A percentile compares a stretch with the other conserved stretches of the same genome.
Conservation (phyloP, 139 green algal species). For the Volvox reticuliferus region DNA sequence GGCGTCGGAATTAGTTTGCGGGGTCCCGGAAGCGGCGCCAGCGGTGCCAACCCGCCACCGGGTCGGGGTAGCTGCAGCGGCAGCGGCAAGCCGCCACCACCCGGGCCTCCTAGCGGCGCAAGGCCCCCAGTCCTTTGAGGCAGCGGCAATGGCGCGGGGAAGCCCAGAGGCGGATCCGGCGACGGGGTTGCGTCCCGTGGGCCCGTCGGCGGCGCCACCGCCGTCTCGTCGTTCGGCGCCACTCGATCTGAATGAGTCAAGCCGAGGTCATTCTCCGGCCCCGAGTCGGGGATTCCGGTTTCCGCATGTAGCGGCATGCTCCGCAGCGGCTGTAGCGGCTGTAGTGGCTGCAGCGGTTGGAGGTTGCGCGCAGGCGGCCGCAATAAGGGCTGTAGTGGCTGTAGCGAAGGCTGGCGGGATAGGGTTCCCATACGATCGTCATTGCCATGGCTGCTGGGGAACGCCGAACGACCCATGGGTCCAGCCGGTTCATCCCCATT, state of each 20-base stretch:
- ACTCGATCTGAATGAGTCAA: too few relatives aligned
- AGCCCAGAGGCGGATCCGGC: neutral
- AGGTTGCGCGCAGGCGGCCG: neutral
- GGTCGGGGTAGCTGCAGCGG: neutral
- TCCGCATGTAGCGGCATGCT: neutral
- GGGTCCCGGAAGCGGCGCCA: neutral
- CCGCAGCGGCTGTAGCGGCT: neutral
- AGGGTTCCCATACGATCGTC: too few relatives aligned
- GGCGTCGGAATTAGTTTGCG: neutral
- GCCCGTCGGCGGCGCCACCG: neutral
- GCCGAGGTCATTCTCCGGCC: too few relatives aligned
- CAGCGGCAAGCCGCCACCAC: neutral
- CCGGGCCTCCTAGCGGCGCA: neutral
- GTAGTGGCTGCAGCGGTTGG: conserved; percentile 15
- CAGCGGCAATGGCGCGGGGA: neutral
- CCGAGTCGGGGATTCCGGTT: too few relatives aligned
- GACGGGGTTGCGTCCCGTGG: neutral
- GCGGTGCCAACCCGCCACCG: neutral
- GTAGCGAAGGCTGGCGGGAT: neutral
- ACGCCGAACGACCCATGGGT: too few relatives aligned
- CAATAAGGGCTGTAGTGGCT: neutral
- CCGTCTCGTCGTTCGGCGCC: too few relatives aligned
- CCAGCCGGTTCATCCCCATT: too few relatives aligned
- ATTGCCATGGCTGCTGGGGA: too few relatives aligned
- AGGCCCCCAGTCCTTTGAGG: neutral